Conservation (phyloP, 768 basidiomycete genomes). For the Sarcodon aspratus region DNA sequence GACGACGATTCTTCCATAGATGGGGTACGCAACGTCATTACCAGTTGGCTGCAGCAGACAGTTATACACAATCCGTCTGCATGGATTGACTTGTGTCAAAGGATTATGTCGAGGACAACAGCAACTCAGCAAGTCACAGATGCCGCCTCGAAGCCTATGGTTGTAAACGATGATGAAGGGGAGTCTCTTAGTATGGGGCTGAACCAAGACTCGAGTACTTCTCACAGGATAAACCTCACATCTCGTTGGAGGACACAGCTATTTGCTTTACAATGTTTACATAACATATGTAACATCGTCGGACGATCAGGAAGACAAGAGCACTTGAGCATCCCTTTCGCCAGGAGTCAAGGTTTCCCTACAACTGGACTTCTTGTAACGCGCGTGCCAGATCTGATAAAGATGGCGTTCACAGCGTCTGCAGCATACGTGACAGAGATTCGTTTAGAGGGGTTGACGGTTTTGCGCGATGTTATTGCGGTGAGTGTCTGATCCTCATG, state of each 20-base stretch:
- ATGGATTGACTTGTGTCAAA: constrained; percentile 96
- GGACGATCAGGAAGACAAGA: constrained; percentile 63
- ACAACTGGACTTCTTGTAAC: constrained; percentile 62
- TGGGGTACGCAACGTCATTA: constrained; percentile 87
- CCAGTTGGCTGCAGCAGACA: constrained; percentile 92
- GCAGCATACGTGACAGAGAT: constrained; percentile 96
- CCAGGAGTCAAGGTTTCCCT: constrained; percentile 46
- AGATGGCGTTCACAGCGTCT: constrained; percentile 96
- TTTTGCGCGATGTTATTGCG: constrained; percentile 87
- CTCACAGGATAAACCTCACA: constrained; percentile 34
- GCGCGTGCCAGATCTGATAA: constrained; percentile 86
- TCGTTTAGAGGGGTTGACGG: constrained; percentile 78
- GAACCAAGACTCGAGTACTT: constrained; percentile 26
- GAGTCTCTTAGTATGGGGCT: constrained; percentile 72
- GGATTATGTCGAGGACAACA: constrained; percentile 92
- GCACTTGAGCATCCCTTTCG: constrained; percentile 72
- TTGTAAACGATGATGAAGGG: constrained; percentile 80
- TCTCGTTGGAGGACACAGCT: constrained; percentile 96
- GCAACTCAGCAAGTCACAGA: constrained; percentile 69
- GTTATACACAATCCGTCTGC: constrained; percentile 88
- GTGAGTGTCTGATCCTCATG: constrained; percentile 26
- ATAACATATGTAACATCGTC: constrained; percentile 76
- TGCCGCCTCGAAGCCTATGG: constrained; percentile 38
- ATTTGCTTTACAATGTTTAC: constrained; percentile 87
- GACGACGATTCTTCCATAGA: constrained; percentile 92